Evolutionary conservation across 495 filamentous ascomycete genomes (phyloP).

Genomic region (Articulospora tetracladia): DNA sequence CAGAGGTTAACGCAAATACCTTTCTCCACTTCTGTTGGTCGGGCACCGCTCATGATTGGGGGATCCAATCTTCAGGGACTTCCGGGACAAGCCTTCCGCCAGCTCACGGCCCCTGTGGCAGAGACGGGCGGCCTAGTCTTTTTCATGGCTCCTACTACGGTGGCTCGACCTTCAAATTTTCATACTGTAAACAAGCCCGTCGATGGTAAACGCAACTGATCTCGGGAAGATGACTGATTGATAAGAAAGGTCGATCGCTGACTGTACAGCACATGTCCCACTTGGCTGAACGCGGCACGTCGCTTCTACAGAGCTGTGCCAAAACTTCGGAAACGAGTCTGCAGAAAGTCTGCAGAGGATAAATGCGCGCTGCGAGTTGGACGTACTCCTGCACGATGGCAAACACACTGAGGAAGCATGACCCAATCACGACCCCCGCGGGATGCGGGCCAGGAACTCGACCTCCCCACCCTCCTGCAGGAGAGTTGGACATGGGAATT

Average conservation of each 20-base stretch:
- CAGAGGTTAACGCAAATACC: too few species aligned
- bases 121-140: too few species aligned
- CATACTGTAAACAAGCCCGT: too few species aligned
- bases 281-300: too few species aligned
- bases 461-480: background rate
- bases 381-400: background rate
- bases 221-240: background rate
- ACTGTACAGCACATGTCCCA: too few species aligned
- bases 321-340: background rate
- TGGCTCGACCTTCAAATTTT: too few species aligned
- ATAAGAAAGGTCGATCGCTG: too few species aligned
- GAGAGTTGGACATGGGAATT: background rate
- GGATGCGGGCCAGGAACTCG: background rate
- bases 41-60: background rate
- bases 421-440: background rate
- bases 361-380: too few species aligned
- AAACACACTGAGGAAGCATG: background rate
- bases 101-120: too few species aligned
- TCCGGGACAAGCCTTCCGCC: background rate
- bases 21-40: too few species aligned
- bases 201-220: background rate
- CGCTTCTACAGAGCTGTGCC: too few species aligned
- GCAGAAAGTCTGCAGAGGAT: background rate
- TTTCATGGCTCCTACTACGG: too few species aligned
- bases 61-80: background rate